Evolutionary conservation across 2,329 filamentous ascomycete species (phyloP), one percentile per base, ranked within the genome.

Genomic region (Fusarium proliferatum): DNA sequence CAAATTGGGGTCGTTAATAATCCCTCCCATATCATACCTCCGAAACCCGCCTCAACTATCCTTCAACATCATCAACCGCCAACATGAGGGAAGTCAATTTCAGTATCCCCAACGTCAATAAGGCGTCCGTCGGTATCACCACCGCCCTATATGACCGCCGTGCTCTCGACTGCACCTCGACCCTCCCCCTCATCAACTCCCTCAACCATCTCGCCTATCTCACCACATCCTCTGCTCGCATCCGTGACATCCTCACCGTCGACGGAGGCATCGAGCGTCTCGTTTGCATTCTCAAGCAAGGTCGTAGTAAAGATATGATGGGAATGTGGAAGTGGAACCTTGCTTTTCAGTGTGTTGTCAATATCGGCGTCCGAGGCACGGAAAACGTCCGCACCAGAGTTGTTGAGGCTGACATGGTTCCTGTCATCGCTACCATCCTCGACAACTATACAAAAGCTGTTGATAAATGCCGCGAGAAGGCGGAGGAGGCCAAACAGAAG

Each of bases 251-350:
- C 73, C 89, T 99, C 74, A 98, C 96, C 64, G 94, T 99, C 85
- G 96, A 99, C 93, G 96, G 96, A 84, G 96, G 96, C 71, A 96
- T 99, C 82, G 96, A 99, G 86, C 88, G 96, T 74, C 87, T 99
- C 77, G 94, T 99, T 81, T 98, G 95, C 88, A 98, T 99, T 80
- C 90, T 99, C 82, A 99, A 99, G 84, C 94, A 97, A 84, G 96
- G 96, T 72, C 90, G 96, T 81, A 98, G 94, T 85, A 97, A 95
- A 84, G 96, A 99, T 82, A 93, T 98, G 91, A 98, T 98, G 96
- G 96, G 98, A 82, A 97, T 97, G 94, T 99, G 96, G 96, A 98
- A 98, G 85, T 99, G 96, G 96, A 99, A 98, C 80, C 88, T 99
- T 72, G 96, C 96, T 60, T 99, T 99, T 83, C 96, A 98, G 84